A percentile compares a stretch with the other conserved stretches of the same genome.
phyloP scores from a whole-genome alignment of 371 early-diverging fungal species.

The Globomyces sp. region DNA sequence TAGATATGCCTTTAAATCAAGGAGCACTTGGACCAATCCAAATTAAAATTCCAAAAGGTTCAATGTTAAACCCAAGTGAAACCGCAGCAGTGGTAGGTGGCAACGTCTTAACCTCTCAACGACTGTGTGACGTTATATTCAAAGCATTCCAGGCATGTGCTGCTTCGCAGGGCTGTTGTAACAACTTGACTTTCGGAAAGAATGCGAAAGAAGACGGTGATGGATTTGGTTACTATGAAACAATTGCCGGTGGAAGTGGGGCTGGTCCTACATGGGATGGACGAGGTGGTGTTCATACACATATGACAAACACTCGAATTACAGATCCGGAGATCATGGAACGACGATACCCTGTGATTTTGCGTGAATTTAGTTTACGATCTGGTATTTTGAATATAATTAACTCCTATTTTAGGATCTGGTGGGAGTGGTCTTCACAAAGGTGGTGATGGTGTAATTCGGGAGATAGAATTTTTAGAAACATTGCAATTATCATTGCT shows the following conservation, averaged over 20 bases:
- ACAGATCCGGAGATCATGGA: constrained; percentile 96
- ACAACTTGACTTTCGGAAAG: constrained; percentile 94
- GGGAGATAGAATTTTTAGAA: constrained; percentile 48
- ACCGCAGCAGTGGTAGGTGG: constrained; percentile 95
- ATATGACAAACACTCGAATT: constrained; percentile 97
- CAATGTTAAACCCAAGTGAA: constrained; percentile 76
- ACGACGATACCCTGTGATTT: constrained; percentile 88
- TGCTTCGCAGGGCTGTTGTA: constrained; percentile 93
- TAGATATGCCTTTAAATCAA: constrained; percentile 92
- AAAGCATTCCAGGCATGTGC: constrained; percentile 89
- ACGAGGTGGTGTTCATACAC: constrained; percentile 70
- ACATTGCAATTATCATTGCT: constrained; percentile 81
- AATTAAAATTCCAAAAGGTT: constrained; percentile 73
- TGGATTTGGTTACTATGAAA: constrained; percentile 96
- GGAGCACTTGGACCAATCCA: constrained; percentile 87
- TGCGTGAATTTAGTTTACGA: constrained; percentile 81
- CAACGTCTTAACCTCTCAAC: constrained; percentile 92
- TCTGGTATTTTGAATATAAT: constrained; percentile 41
- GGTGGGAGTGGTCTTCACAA: constrained; percentile 78
- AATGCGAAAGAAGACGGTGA: constrained; percentile 50
- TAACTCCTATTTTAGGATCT: too few species aligned
- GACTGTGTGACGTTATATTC: constrained; percentile 89
- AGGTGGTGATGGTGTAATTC: constrained; percentile 84
- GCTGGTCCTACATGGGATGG: constrained; percentile 92
- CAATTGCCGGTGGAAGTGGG: constrained; percentile 75